phyloP scores from a whole-genome alignment of 2,329 filamentous ascomycete species.

The Beauveria medogensis region DNA sequence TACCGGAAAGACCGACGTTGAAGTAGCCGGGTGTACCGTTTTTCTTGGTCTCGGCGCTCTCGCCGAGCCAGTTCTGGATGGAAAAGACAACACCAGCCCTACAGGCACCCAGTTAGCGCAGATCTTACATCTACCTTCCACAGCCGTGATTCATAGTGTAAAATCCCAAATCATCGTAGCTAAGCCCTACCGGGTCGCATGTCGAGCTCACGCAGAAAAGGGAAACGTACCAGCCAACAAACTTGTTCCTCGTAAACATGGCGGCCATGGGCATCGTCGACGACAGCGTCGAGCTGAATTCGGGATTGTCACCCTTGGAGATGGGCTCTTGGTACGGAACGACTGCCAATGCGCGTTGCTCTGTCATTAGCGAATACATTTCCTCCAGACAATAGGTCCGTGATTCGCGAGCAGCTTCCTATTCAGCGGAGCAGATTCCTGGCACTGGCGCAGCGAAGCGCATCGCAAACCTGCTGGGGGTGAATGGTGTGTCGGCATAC shows the following conservation, averaged over 20 bases:
- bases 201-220: too few relatives aligned
- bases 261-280: constrained; percentile 92
- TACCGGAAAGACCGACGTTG: constrained; percentile 71
- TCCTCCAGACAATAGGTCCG: too few relatives aligned
- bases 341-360: constrained; percentile 41
- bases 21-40: constrained; percentile 62
- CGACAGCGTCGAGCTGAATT: constrained; percentile 62
- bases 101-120: background rate
- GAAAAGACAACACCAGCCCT: constrained; percentile 69
- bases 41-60: constrained; percentile 60
- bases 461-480: background rate
- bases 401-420: background rate
- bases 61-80: constrained; percentile 68
- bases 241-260: constrained; percentile 89
- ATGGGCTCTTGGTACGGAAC: constrained; percentile 79
- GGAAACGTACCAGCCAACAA: constrained; percentile 50
- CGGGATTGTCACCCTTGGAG: constrained; percentile 53
- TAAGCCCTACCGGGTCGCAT: too few relatives aligned
- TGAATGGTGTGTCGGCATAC: constrained; percentile 37
- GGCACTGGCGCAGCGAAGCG: background rate
- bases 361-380: background rate
- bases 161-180: too few relatives aligned
- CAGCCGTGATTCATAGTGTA: too few relatives aligned
- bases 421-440: background rate
- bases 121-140: too few relatives aligned